A percentile compares a stretch with the other conserved stretches of the same genome.
Evolutionary conservation across 768 basidiomycete genomes (phyloP).

Genomic region (Russula vinacea): DNA sequence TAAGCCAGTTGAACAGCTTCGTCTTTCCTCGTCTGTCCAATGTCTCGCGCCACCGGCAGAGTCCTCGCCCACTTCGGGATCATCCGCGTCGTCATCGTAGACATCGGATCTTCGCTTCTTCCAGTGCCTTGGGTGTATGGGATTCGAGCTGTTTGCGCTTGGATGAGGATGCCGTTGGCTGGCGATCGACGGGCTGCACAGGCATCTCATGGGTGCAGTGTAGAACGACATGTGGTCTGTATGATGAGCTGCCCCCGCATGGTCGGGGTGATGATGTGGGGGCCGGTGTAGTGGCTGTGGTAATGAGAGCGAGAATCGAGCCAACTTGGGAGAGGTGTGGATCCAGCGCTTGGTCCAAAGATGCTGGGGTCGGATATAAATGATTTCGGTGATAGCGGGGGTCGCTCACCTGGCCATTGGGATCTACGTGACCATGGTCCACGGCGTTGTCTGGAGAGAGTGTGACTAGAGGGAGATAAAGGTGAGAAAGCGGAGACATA

Average conservation of each 20-base stretch:
- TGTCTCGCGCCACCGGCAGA: conserved; percentile 63
- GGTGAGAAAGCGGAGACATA: conserved; percentile 26
- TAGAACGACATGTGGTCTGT: conserved; percentile 29
- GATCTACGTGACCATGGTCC: conserved; percentile 31
- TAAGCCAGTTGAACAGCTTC: conserved; percentile 73
- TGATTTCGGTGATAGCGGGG: conserved; percentile 18
- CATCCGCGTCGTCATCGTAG: conserved; percentile 29
- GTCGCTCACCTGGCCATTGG: conserved; percentile 29
- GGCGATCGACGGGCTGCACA: conserved; percentile 27
- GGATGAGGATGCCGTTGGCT: conserved; percentile 16
- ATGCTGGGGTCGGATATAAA: conserved; percentile 23
- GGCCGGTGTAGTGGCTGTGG: conserved; percentile 26
- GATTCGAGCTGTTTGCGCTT: conserved; percentile 30
- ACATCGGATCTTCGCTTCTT: conserved; percentile 29
- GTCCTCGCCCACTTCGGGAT: conserved; percentile 30
- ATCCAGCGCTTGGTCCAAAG: conserved; percentile 30
- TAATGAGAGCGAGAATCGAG: conserved; percentile 31
- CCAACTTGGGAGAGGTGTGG: conserved; percentile 30
- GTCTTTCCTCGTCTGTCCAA: conserved; percentile 86
- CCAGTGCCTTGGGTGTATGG: conserved; percentile 10
- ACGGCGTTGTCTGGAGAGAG: conserved; percentile 29
- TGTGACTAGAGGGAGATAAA: conserved; percentile 28
- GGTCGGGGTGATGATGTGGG: conserved; percentile 28
- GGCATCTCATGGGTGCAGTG: conserved; percentile 25
- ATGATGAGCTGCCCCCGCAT: conserved; percentile 27